Conservation (phyloP, 805 yeast genomes). For the Zygoascus bituminiphila region DNA sequence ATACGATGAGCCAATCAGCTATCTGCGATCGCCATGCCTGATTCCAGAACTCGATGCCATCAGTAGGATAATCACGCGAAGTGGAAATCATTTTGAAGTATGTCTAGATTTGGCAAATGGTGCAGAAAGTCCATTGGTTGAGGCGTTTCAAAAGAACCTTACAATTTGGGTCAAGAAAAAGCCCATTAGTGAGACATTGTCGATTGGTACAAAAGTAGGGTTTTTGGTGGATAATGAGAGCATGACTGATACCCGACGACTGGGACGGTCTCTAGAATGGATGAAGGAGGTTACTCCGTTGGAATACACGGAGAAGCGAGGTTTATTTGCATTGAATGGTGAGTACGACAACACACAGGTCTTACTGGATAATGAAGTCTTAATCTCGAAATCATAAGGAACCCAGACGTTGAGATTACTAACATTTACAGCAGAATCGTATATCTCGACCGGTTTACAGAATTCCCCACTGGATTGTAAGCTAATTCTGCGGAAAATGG, state of each 20-base stretch:
- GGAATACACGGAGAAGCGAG: background rate
- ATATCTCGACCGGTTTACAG: background rate
- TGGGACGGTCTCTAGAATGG: background rate
- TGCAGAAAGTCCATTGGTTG: constrained; percentile 1
- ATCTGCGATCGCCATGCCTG: constrained; percentile 50
- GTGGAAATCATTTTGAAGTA: constrained; percentile 48
- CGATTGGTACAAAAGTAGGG: background rate
- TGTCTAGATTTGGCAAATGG: constrained; percentile 32
- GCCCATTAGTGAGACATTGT: background rate
- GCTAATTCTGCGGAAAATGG: constrained; percentile 41
- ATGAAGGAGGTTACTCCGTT: background rate
- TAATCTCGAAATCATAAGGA: background rate
- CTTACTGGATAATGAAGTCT: background rate
- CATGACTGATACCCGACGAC: background rate
- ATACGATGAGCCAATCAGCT: background rate
- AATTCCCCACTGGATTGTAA: constrained; percentile 41
- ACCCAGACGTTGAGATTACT: background rate
- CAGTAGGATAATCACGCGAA: constrained; percentile 37
- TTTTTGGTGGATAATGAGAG: background rate
- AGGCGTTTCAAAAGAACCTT: constrained; percentile 6
- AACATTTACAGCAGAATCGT: background rate
- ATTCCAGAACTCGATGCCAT: constrained; percentile 54
- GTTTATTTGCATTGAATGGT: background rate
- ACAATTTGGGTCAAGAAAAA: constrained; percentile 10
- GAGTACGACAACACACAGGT: background rate